phyloP scores from a whole-genome alignment of 2,329 filamentous ascomycete species.

The Colletotrichum sp. region DNA sequence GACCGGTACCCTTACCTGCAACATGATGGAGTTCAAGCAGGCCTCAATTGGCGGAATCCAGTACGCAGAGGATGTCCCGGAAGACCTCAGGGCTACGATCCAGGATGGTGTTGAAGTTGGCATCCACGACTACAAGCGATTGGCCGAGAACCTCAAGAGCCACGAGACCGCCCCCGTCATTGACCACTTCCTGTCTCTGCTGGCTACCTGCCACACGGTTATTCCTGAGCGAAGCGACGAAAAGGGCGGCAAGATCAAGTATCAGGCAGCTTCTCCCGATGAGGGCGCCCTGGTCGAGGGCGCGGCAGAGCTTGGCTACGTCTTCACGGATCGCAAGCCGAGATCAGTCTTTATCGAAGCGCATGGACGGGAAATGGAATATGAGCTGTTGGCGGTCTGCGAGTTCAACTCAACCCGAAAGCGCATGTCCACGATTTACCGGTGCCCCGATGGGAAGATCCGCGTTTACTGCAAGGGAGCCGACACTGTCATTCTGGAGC shows the following conservation, averaged over 20 bases:
- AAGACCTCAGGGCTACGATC: slow-evolving; percentile 83
- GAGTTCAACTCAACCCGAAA: slow-evolving; percentile 99
- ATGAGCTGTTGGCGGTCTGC: slow-evolving; percentile 93
- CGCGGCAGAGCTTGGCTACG: slow-evolving; percentile 84
- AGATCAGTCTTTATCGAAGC: slow-evolving; percentile 84
- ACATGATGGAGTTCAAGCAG: slow-evolving; percentile 98
- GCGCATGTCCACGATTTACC: slow-evolving; percentile 96
- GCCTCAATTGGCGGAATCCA: slow-evolving; percentile 92
- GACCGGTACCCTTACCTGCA: slow-evolving; percentile 96
- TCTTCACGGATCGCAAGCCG: slow-evolving; percentile 89
- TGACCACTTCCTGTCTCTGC: slow-evolving; percentile 84
- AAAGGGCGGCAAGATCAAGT: slow-evolving; percentile 84
- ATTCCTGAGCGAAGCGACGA: slow-evolving; percentile 89
- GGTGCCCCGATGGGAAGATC: slow-evolving; percentile 95
- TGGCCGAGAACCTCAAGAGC: slow-evolving; percentile 71
- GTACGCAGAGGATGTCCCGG: slow-evolving; percentile 90
- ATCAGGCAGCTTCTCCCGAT: slow-evolving; percentile 96
- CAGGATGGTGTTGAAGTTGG: slow-evolving; percentile 79
- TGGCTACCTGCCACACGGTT: slow-evolving; percentile 94
- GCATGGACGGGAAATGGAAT: slow-evolving; percentile 76
- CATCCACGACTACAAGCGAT: slow-evolving; percentile 82
- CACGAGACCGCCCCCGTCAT: slow-evolving; percentile 58
- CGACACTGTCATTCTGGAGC: slow-evolving; percentile 95
- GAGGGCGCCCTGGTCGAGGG: slow-evolving; percentile 97
- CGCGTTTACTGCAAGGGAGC: slow-evolving; percentile 95